phyloP scores from a whole-genome alignment of 2,329 filamentous ascomycete genomes.

The Aspergillus caelatus region DNA sequence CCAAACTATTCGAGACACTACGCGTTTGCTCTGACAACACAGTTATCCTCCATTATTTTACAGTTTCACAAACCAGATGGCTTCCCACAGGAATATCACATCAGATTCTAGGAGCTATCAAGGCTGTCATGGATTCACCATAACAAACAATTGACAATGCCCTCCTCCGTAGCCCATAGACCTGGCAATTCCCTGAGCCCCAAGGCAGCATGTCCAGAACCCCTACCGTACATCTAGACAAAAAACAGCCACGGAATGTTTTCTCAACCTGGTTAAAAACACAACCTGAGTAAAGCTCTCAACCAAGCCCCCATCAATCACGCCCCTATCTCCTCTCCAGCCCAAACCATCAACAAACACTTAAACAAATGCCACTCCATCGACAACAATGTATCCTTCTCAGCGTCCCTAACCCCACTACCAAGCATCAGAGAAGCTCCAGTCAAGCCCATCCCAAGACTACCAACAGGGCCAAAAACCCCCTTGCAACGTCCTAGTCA shows the following conservation, averaged over 20 bases:
- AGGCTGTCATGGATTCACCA: not conserved
- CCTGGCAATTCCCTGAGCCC: not conserved
- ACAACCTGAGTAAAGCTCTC: not conserved
- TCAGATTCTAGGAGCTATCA: not conserved
- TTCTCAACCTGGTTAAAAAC: not conserved
- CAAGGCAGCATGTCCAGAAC: not conserved
- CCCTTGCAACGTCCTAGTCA: not conserved
- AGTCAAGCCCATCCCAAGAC: not conserved
- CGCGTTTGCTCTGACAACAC: not conserved
- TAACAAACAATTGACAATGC: not conserved
- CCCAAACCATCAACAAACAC: not conserved
- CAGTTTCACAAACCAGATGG: not conserved
- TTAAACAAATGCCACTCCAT: not conserved
- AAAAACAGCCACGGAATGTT: not conserved
- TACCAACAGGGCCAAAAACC: not conserved
- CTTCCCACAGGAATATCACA: not conserved
- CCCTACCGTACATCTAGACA: not conserved
- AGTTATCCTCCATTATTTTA: not conserved
- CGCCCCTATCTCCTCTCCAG: not conserved
- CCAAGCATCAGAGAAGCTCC: not conserved
- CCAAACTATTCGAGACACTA: not conserved
- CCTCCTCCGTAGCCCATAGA: not conserved
- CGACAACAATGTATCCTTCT: not conserved
- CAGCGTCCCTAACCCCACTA: not conserved
- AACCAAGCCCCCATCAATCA: not conserved